Conservation (phyloP, 2,329 filamentous ascomycete species). For the Fusarium buxicola region DNA sequence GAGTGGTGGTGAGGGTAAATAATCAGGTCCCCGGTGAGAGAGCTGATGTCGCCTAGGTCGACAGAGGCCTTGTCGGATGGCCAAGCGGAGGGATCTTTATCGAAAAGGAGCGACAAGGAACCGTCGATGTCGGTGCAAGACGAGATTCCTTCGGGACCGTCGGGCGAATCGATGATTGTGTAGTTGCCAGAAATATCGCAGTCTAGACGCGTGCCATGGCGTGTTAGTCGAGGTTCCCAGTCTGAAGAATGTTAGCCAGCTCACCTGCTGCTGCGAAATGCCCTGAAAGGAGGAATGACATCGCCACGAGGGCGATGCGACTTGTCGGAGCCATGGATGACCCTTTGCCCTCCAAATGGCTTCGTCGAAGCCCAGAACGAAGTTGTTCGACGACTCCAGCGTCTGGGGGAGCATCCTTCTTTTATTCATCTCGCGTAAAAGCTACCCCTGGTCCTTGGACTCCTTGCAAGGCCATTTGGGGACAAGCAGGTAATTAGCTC, state of each 20-base stretch:
- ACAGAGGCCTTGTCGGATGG: constrained; percentile 38
- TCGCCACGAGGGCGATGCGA: constrained; percentile 41
- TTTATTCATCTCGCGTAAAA: constrained; percentile 44
- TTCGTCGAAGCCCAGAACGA: constrained; percentile 19
- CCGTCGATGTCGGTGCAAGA: constrained; percentile 44
- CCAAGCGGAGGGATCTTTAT: constrained; percentile 41
- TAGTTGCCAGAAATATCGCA: constrained; percentile 45
- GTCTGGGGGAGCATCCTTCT: constrained; percentile 14
- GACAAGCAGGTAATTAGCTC: constrained; percentile 32
- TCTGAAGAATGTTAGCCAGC: constrained; percentile 8
- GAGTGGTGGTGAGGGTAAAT: constrained; percentile 43
- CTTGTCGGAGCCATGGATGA: constrained; percentile 41
- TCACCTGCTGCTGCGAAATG: constrained; percentile 40
- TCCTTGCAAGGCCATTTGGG: constrained; percentile 33
- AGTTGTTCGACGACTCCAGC: constrained; percentile 16
- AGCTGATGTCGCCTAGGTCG: constrained; percentile 41
- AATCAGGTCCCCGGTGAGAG: constrained; percentile 40
- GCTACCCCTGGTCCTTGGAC: constrained; percentile 20
- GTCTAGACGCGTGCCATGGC: constrained; percentile 25
- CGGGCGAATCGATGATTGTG: constrained; percentile 43
- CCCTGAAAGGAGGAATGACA: constrained; percentile 40
- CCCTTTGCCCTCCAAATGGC: constrained; percentile 35
- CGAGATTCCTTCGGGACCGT: constrained; percentile 34
- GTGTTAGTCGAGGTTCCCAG: constrained; percentile 10
- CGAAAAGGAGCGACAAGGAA: constrained; percentile 44